Base-by-base conservation (phyloP, 345 rosid species). In the Hevea brasiliensis region DNA sequence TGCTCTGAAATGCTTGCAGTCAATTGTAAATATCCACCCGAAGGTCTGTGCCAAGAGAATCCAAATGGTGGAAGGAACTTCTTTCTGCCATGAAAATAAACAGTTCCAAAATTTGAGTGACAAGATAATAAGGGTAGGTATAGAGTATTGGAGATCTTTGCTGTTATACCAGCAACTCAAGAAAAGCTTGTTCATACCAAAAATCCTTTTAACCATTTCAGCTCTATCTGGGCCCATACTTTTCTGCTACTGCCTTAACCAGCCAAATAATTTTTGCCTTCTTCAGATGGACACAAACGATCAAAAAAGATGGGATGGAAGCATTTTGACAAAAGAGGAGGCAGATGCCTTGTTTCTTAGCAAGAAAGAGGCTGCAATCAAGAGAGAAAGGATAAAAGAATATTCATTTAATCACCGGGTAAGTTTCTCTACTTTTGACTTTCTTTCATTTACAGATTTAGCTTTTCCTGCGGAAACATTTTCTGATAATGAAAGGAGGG, bases 261-360 rank as follows among this genome's bases (percentile, higher is more conserved):
- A 32, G 37, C 37, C 37, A 32, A 32, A 32, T 1, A 32, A 32
- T 32, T 6, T 66, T 15, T 37, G 6, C 15, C 55, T 21, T 70
- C 72, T 76, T 69, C 89, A 94, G 98, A 86, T 88, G 81, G 93
- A 89, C 27, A 79, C 77, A 61, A 87, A 70, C 71, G 76, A 87
- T 70, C 88, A 85, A 44, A 90, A 82, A 83, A 87, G 92, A 79
- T 92, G 97, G 98, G 92, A 92, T 61, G 86, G 90, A 62, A 90
- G 98, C 83, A 84, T 84, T 44, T 78, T 90, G 86, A 87, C 96
- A 45, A 92, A 88, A 84, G 84, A 94, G 81, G 96, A 89, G 23
- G 93, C 88, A 8, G 86, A 87, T 14, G 90, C 97, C 0, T 67
- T 87, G 57, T 76, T 81, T 56, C 65, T 81, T 65, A 87, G 91